Conservation (phyloP, 345 rosid species). For the Euphorbia pulcherrima region DNA sequence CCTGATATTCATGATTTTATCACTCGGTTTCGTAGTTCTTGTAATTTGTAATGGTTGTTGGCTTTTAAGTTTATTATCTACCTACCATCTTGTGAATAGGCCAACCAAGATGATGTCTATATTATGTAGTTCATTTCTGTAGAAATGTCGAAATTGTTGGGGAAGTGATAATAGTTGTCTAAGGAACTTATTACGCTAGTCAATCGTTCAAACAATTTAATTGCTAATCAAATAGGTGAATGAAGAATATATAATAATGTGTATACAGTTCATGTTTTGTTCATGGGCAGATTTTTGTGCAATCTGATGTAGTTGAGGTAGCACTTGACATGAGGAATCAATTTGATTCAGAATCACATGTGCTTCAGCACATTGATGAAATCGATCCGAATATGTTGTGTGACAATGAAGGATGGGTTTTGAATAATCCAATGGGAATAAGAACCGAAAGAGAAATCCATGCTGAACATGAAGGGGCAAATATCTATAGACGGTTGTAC, state of each 20-base stretch:
- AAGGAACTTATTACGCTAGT: neutral
- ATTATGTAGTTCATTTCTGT: neutral
- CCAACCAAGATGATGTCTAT: neutral
- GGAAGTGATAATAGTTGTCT: neutral
- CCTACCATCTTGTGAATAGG: neutral
- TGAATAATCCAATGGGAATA: conserved; percentile 72
- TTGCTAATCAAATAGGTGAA: no score
- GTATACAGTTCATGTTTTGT: neutral
- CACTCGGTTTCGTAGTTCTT: neutral
- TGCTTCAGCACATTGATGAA: conserved; percentile 44
- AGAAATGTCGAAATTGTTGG: neutral
- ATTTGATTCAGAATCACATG: conserved; percentile 46
- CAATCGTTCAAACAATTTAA: neutral
- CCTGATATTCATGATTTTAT: neutral
- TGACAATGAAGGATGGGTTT: conserved; percentile 67
- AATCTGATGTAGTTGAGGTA: conserved; percentile 85
- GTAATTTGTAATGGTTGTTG: neutral
- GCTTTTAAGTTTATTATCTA: neutral
- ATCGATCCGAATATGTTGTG: conserved; percentile 30
- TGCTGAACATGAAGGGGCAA: conserved; percentile 73
- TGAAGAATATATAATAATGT: no score
- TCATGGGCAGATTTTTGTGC: conserved; percentile 62
- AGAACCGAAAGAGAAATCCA: conserved; percentile 91
- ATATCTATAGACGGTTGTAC: conserved; percentile 74
- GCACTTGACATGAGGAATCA: conserved; percentile 79